Percentiles rank a stretch among this genome's conserved stretches.
These are phyloP conservation scores for Lepidium sativum DNA, from an alignment of 345 rosid species.

Conservation along the genomic window DNA sequence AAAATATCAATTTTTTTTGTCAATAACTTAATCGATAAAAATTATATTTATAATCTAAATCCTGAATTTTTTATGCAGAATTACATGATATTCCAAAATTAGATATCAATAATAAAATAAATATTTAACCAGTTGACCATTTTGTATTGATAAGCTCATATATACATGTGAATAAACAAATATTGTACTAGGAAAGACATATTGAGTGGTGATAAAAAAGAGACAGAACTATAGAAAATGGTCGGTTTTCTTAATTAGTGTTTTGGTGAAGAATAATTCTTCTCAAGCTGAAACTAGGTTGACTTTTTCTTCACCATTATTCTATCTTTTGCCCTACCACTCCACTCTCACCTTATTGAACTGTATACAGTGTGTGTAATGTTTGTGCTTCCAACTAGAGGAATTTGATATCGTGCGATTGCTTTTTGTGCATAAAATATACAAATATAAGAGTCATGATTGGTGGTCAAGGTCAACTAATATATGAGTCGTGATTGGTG, in stretches of 20 bases:
- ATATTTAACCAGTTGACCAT: too few relatives aligned
- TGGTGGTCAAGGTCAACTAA: background rate
- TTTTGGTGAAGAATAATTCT: background rate
- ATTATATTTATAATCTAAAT: too few relatives aligned
- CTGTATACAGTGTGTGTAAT: background rate
- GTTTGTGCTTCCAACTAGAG: background rate
- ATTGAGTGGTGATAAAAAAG: background rate
- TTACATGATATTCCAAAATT: too few relatives aligned
- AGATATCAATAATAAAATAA: too few relatives aligned
- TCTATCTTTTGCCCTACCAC: constrained; percentile 14
- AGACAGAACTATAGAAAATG: background rate
- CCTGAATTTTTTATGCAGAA: too few relatives aligned
- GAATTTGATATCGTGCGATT: background rate
- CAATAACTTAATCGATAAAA: too few relatives aligned
- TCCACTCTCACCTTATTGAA: background rate
- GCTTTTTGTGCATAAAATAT: background rate
- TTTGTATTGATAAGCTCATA: too few relatives aligned
- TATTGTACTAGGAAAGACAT: background rate
- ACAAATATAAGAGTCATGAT: background rate
- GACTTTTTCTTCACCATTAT: constrained; percentile 5
- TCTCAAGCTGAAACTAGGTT: background rate
- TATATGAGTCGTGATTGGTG: background rate
- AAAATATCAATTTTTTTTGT: too few relatives aligned
- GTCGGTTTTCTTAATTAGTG: background rate
- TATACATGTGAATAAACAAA: background rate